Evolutionary conservation across 352 stramenopile species (phyloP), one percentile per base, ranked within the genome.

Genomic region (Pilasporangium apinafurcum): DNA sequence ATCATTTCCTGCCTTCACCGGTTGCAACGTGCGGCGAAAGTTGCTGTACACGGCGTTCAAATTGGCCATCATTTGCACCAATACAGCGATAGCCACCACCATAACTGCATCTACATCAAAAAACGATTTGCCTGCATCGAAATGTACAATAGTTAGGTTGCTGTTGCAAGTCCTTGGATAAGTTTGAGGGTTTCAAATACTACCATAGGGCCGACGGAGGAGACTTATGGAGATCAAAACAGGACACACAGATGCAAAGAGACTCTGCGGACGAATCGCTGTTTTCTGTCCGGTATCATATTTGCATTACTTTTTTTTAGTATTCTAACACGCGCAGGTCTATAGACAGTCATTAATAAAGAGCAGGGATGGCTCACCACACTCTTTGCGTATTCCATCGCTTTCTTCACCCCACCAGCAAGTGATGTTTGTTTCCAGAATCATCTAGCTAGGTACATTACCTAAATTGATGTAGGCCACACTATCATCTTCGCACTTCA

Each of bases 31-130:
- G 18, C 75, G 72, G 27, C 84, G 75, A 45, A 88, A 86, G 3
- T 76, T 85, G 61, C 57, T 67, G 62, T 87, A 88, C 22, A 88
- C 59, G 2, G 48, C 54, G 50, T 79, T 91, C 42, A 91, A 59
- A 28, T 91, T 91, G 12, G 63, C 69, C 7, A 86, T 46, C 49
- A 82, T 62, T 39, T 91, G 79, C 40, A 83, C 65, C 38, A 91
- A 42, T 35, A 86, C 41, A 8, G 68, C 73, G 55, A 76, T 62
- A 20, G 30, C 32, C 8, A 88, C 24, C 8, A 63, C 57, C 5
- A 37, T 42, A 8, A 67, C n/a, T 25, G 53, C 56, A 22, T 91
- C 78, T 13, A 62, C 9, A 25, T 65, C 60, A 10, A 80, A 29
- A n/a, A 67, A 34, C 13, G 62, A 69, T 8, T 72, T 18, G 44